These are phyloP conservation scores for Crithidia expoeki DNA, from an alignment of 208 protist genomes.

Conservation along the genomic window DNA sequence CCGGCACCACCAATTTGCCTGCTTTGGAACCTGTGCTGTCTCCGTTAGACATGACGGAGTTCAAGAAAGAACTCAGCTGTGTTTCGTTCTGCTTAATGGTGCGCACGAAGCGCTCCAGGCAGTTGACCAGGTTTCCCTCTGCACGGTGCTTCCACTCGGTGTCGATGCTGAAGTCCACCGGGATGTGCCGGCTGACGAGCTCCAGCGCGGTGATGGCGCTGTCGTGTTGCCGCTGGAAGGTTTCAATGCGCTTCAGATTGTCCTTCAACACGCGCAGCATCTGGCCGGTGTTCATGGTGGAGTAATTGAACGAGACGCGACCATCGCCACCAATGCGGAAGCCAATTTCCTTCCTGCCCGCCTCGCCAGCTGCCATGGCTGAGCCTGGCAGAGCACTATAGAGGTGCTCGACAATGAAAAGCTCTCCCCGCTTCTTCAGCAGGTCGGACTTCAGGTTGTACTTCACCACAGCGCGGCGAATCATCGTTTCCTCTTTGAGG, in stretches of 20 bases:
- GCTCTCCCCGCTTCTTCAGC: conserved; percentile 69
- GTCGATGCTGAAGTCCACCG: conserved; percentile 85
- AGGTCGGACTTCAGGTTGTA: conserved; percentile 80
- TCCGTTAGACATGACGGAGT: conserved; percentile 33
- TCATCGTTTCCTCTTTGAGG: conserved; percentile 69
- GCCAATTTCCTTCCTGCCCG: conserved; percentile 63
- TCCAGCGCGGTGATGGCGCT: conserved; percentile 60
- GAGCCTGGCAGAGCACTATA: conserved; percentile 44
- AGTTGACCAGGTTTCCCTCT: conserved; percentile 63
- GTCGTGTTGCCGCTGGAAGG: conserved; percentile 62
- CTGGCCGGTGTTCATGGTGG: conserved; percentile 73
- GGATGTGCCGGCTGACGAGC: conserved; percentile 70
- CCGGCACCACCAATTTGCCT: conserved; percentile 29
- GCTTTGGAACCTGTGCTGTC: conserved; percentile 1
- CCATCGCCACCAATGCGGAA: conserved; percentile 80
- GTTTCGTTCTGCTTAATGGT: conserved; percentile 72
- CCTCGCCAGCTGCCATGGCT: conserved; percentile 6
- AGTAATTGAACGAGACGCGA: conserved; percentile 61
- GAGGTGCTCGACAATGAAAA: conserved; percentile 56
- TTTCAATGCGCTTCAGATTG: conserved; percentile 68
- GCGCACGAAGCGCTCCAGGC: conserved; percentile 57
- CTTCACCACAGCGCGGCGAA: conserved; percentile 68
- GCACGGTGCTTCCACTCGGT: conserved; percentile 79
- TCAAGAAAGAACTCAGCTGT: conserved; percentile 61
- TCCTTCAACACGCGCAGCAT: conserved; percentile 82